These are phyloP conservation scores for Diplodia corticola DNA, from an alignment of 2,329 filamentous ascomycete genomes.

Conservation along the genomic window DNA sequence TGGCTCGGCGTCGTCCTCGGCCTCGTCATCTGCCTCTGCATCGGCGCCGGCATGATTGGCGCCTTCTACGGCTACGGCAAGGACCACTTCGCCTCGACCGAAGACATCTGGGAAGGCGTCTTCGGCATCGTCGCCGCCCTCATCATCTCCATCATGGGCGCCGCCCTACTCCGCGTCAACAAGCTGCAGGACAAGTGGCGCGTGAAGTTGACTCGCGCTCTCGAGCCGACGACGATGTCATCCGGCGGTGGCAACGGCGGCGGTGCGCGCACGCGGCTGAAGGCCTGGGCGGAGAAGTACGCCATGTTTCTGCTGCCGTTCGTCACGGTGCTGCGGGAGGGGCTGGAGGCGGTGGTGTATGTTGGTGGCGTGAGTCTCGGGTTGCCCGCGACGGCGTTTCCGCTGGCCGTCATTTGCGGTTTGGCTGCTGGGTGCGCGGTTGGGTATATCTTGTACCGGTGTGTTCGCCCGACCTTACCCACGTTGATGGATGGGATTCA, in stretches of 20 bases:
- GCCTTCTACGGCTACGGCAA: slow-evolving; percentile 70
- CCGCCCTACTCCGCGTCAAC: slow-evolving; percentile 74
- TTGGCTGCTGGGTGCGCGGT: slow-evolving; percentile 65
- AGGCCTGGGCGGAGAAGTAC: slow-evolving; percentile 70
- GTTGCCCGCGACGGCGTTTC: slow-evolving; percentile 72
- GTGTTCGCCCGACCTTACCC: slow-evolving; percentile 36
- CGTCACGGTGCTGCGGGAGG: slow-evolving; percentile 80
- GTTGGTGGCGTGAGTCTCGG: slow-evolving; percentile 80
- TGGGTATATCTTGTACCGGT: slow-evolving; percentile 72
- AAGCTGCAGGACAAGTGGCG: slow-evolving; percentile 87
- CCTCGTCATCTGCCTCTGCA: slow-evolving; percentile 63
- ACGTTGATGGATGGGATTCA: not conserved
- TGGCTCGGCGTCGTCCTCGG: slow-evolving; percentile 68
- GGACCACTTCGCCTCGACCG: slow-evolving; percentile 66
- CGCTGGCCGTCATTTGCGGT: slow-evolving; percentile 73
- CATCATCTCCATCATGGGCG: slow-evolving; percentile 81
- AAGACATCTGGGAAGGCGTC: slow-evolving; percentile 78
- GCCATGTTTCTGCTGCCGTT: slow-evolving; percentile 85
- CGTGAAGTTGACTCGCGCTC: slow-evolving; percentile 71
- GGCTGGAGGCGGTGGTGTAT: slow-evolving; percentile 82
- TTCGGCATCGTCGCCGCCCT: slow-evolving; percentile 73
- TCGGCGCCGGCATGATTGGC: slow-evolving; percentile 67
- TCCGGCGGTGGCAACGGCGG: slow-evolving; percentile 23
- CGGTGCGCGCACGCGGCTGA: slow-evolving; percentile 14
- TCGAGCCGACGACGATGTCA: slow-evolving; percentile 53